Evolutionary conservation across 2,329 filamentous ascomycete genomes (phyloP).

Genomic region (Grosmannia huntii): DNA sequence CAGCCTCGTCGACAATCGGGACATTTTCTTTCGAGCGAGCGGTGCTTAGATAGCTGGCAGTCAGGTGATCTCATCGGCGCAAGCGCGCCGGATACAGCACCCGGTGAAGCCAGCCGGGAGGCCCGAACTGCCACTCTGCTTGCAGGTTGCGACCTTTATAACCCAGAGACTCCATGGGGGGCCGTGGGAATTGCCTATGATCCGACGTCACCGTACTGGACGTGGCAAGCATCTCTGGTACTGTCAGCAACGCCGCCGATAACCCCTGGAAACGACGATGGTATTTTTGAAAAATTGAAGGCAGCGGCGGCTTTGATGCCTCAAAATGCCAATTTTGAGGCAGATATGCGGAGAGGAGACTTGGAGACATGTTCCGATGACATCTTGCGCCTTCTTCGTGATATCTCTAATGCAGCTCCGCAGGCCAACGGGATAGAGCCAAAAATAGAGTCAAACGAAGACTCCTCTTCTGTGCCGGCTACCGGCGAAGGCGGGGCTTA

Average conservation of each 20-base stretch:
- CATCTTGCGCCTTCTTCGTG: neutral
- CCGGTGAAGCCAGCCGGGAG: neutral
- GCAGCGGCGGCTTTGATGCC: neutral
- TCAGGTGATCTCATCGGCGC: neutral
- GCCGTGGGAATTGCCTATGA: constrained; percentile 7
- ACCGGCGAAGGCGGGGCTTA: neutral
- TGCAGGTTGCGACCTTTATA: neutral
- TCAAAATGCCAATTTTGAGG: neutral
- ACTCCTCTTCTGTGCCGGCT: neutral
- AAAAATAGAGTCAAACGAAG: neutral
- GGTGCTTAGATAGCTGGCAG: neutral
- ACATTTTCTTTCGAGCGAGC: neutral
- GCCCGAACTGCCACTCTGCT: no score
- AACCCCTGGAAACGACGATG: neutral
- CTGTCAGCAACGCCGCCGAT: neutral
- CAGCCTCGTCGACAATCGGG: neutral
- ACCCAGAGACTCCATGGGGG: constrained; percentile 10
- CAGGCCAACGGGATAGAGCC: neutral
- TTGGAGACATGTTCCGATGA: neutral
- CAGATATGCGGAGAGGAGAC: neutral
- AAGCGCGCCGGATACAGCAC: neutral
- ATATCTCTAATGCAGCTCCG: neutral
- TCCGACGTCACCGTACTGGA: constrained; percentile 5
- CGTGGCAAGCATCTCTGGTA: neutral
- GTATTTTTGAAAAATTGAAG: neutral